Base-by-base conservation (phyloP, 208 protist genomes). In the Endotrypanum monterogeii region DNA sequence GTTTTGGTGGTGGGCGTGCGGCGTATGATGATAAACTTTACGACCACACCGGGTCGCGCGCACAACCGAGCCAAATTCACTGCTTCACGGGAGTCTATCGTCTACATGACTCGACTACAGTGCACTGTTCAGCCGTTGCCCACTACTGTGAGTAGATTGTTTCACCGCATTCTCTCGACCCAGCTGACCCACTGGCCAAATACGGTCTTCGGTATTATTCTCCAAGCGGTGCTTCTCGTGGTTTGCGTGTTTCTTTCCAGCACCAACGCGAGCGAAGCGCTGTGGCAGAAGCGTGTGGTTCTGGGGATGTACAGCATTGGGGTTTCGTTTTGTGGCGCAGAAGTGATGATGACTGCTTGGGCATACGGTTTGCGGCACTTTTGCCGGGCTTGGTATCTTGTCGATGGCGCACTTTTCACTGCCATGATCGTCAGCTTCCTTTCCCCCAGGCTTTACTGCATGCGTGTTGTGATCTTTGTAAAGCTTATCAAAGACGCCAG, bases 281-380 rank as follows among this genome's bases (percentile, higher is more conserved):
- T 56, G 25, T 82, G 81, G 74, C 57, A 76, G 46, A 18, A 68
- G 20, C 51, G 50, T 25, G 78, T 84, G 73, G 70, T 85, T 37
- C 61, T 80, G 9, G 71, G 46, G 9, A 50, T 91, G 54, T 70
- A 83, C 76, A 80, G 78, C 58, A 60, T 86, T 2, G 80, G 74
- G 18, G 79, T 83, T 35, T 70, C 61, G 28, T 28, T 83, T 25
- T 79, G 71, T 48, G 78, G 73, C 9, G 28, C 81, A 18, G 90
- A 92, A 60, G 44, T 86, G 23, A 2, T 85, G 39, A 37, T 87
- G 32, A 63, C 58, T 41, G 5, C 91, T 7, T 23, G 85, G 7
- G 86, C 87, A 9, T 91, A 92, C 58, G 83, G 79, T 2, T 25
- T 41, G 30, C 41, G 32, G 0, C 51, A 72, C 80, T 74, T 89